Base-by-base conservation (phyloP, 495 filamentous ascomycete genomes). In the Penicillium steckii region DNA sequence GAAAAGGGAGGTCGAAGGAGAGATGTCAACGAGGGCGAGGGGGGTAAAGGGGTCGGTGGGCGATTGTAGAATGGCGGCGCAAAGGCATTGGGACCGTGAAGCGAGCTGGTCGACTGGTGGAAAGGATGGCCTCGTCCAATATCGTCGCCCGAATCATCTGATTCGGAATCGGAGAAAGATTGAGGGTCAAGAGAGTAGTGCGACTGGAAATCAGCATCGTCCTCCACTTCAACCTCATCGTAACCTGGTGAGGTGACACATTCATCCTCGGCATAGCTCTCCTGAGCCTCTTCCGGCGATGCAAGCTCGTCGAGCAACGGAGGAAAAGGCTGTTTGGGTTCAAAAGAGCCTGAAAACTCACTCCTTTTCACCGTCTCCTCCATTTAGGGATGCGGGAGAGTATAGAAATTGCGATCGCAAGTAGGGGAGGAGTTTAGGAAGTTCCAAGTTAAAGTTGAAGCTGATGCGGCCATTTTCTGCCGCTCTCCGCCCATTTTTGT, bases 1-100 rank as follows among this genome's bases (percentile, higher is more conserved):
- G 76, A 83, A 47, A 87, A 87, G 0, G 82, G 76, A 0, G 87
- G 87, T 15, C 93, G 85, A 4, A 97, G 83, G n/a, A 98, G 82
- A 1, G 90, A 95, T n/a, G 94, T 97, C 46, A 98, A 67, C 1
- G 90, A 96, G 1, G 94, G 94, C 2, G 93, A 97, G 0, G 94
- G 94, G 0, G 94, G 94, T 7, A 98, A 74, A 4, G 94, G 94
- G 3, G 89, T 93, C 1, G 90, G 90, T 15, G 90, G 90, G 9
- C 89, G 80, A 57, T 90, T 90, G 73, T 95, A 95, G 75, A 92
- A 95, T 10, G 90, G 89, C 21, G 89, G 90, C 27, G 88, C 88
- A 67, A 94, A 92, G 56, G 84, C 83, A 67, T 78, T 68, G 43
- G 70, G 68, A 4, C 72, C 73, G 24, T 74, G 66, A 2, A 78